Base-by-base conservation (phyloP, 768 basidiomycete genomes). In the Cystofilobasidium ferigula region DNA sequence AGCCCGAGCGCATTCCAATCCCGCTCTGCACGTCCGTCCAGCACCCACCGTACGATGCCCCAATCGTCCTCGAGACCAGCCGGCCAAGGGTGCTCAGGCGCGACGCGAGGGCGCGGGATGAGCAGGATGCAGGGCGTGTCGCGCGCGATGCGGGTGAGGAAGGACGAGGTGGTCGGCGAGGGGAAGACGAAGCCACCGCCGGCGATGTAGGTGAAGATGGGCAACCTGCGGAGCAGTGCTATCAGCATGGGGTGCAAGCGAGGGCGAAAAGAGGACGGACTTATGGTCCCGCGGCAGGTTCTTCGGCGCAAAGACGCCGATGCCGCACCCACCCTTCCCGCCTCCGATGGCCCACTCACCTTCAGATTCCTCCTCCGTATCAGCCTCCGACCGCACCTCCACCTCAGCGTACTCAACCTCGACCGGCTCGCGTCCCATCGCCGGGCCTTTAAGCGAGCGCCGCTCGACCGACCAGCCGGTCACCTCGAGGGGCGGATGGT, bases 111-210 rank as follows among this genome's bases (percentile, higher is more conserved):
- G 12, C 60, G 26, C 1, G 43, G 42, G 22, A 61, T 30, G 43
- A 61, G 3, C 12, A 61, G 32, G 16, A 61, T 18, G 60, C 60
- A 61, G 12, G 60, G 60, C 28, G 30, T 24, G 30, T 47, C 18
- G 28, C 47, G 43, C 0, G 60, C 28, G 7, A 24, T 12, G 9
- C 60, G 43, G 18, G 60, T 61, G 60, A 61, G 42, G 32, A 61
- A 61, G 9, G 60, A 61, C 4, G 60, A 61, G 30, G 45, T 61
- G 20, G 26, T 26, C 12, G 60, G 60, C 22, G 60, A 18, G 0
- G 42, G 42, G 12, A 47, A 61, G 32, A 48, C 60, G 30, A 43
- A 61, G 45, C 60, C 60, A 12, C 60, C 60, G 26, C 60, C 60
- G 13, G 40, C 42, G 32, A 61, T 34, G 60, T 61, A 61, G 60